Percentiles rank a stretch among this genome's conserved stretches.
These are phyloP conservation scores for Chaetoceros muelleri DNA, from an alignment of 108 stramenopile species.

Conservation along the genomic window DNA sequence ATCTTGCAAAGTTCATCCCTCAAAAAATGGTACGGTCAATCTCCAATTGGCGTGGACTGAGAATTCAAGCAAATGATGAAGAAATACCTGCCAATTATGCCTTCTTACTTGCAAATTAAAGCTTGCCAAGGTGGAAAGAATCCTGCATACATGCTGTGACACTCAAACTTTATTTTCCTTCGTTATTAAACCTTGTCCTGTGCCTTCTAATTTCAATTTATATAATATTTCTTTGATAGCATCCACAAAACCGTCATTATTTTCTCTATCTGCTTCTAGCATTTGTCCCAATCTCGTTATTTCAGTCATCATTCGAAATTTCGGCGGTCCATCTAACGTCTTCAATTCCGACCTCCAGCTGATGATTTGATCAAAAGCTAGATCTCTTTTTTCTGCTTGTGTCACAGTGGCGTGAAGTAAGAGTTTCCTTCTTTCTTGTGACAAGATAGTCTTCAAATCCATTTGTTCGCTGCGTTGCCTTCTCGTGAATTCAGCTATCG, in stretches of 20 bases:
- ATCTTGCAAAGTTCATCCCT: too few species aligned
- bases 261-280: not conserved
- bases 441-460: not conserved
- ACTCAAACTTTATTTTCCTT: too few species aligned
- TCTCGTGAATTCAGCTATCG: not conserved
- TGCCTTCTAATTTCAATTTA: too few species aligned
- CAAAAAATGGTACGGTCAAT: too few species aligned
- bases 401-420: slow-evolving; percentile 1
- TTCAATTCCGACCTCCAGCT: not conserved
- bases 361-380: not conserved
- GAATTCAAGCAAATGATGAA: too few species aligned
- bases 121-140: too few species aligned
- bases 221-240: not conserved
- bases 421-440: not conserved
- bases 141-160: too few species aligned
- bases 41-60: too few species aligned
- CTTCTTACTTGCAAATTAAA: too few species aligned
- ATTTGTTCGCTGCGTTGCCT: not conserved
- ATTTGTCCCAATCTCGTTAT: not conserved
- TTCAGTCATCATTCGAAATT: not conserved
- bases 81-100: too few species aligned
- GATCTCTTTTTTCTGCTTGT: slow-evolving; percentile 4
- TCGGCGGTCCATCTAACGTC: not conserved
- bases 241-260: not conserved
- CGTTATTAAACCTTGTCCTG: too few species aligned